phyloP scores from a whole-genome alignment of 495 filamentous ascomycete species.

The Xylaria longipes region DNA sequence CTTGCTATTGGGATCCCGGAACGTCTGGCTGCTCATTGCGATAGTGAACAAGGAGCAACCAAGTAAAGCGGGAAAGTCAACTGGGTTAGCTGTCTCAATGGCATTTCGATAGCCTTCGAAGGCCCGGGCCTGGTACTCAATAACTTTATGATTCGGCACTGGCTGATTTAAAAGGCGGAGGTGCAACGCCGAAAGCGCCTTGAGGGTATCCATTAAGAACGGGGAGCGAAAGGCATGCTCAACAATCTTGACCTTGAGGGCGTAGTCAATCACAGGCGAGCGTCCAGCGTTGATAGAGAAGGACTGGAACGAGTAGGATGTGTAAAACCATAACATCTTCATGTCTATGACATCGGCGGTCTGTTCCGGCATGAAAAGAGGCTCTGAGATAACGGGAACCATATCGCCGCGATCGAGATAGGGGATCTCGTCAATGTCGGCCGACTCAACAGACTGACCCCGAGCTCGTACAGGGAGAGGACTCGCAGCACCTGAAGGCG shows the following conservation, averaged over 20 bases:
- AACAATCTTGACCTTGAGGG: conserved; percentile 51
- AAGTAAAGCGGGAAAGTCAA: conserved; percentile 49
- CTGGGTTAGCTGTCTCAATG: conserved; percentile 45
- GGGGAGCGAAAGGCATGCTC: conserved; percentile 54
- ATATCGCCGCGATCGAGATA: not conserved
- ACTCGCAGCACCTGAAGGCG: conserved; percentile 7
- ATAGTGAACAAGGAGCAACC: conserved; percentile 50
- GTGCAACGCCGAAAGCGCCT: conserved; percentile 55
- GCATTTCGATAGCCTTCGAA: conserved; percentile 54
- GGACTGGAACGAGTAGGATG: conserved; percentile 42
- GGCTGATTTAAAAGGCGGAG: conserved; percentile 41
- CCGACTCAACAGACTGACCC: not conserved
- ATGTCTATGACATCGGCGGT: conserved; percentile 43
- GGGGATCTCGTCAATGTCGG: not conserved
- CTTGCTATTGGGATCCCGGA: conserved; percentile 46
- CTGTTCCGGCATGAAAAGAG: conserved; percentile 42
- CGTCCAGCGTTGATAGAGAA: conserved; percentile 45
- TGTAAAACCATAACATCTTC: conserved; percentile 54
- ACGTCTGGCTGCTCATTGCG: conserved; percentile 48
- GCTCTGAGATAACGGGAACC: conserved; percentile 39
- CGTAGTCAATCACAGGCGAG: conserved; percentile 40
- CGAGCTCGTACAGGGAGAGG: conserved; percentile 26
- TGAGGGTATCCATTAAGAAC: conserved; percentile 58
- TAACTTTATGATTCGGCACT: conserved; percentile 35
- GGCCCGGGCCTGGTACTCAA: conserved; percentile 49